phyloP scores from a whole-genome alignment of 257 asterid genomes.

The Voacanga thouarsii region DNA sequence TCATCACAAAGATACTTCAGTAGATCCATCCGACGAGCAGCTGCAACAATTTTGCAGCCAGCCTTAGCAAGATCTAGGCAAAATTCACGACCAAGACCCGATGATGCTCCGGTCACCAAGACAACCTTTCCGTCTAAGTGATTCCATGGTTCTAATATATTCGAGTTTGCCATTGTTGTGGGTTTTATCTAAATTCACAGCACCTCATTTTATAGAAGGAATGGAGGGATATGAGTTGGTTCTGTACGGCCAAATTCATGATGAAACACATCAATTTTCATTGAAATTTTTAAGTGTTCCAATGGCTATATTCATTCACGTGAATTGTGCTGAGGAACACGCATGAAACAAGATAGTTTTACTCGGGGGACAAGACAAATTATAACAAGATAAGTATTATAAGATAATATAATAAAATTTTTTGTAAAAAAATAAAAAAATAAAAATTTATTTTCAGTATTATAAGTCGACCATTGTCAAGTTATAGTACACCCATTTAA shows the following conservation, averaged over 20 bases:
- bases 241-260: not conserved
- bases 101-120: slow-evolving; percentile 80
- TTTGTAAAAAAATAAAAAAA: too few species aligned
- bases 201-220: not conserved
- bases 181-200: not conserved
- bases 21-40: slow-evolving; percentile 60
- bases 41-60: slow-evolving; percentile 69
- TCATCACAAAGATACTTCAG: slow-evolving; percentile 52
- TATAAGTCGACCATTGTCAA: too few species aligned
- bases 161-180: not conserved
- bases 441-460: too few species aligned
- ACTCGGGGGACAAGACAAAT: too few species aligned
- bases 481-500: too few species aligned
- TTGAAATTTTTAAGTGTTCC: too few species aligned
- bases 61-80: slow-evolving; percentile 60
- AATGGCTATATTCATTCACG: too few species aligned
- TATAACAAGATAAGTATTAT: too few species aligned
- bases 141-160: slow-evolving; percentile 64
- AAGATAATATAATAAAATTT: too few species aligned
- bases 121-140: slow-evolving; percentile 52
- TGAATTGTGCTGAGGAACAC: too few species aligned
- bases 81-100: slow-evolving; percentile 70
- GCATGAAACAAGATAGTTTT: too few species aligned
- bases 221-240: not conserved
- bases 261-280: too few species aligned